Evolutionary conservation across 2,329 filamentous ascomycete genomes (phyloP), one percentile per base, ranked within the genome.

Genomic region (Pseudovirgaria hyperparasitica): DNA sequence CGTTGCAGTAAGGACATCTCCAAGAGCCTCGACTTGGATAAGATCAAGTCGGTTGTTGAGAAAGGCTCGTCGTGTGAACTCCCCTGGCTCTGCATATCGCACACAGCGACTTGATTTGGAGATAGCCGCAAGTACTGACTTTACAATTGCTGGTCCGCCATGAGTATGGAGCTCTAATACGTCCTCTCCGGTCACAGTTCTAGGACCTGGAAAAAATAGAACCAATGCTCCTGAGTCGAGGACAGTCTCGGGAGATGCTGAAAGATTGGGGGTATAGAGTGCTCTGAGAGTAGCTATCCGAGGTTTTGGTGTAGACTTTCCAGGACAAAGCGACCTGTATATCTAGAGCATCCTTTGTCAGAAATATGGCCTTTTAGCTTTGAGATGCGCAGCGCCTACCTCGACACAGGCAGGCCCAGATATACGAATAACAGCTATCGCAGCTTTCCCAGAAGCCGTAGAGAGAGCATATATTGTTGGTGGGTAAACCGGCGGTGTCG

Each of bases 111-210:
- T 32, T 27, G 14, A 72, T 22, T 56, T 55, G 0, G 80, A 67
- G 30, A 98, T 81, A 4, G 85, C 84, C 14, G 70, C 59, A 3
- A 98, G 63, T 0, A 94, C 80, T 2, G 87, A 82, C 45, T 81
- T 85, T 23, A 94, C 78, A 5, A 90, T 85, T 2, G 90, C 90
- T 3, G 76, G 68, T 0, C 90, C 87, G 16, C 90, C 90, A 45
- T 98, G 90, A n/a, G 94, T 70, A 43, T 98, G 90, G 5, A 98
- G 57, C 50, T 98, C 90, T 2, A 98, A 67, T 1, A 96, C 65
- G 46, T 94, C 84, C 49, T 96, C 86, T 16, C 90, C 90, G 0
- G 90, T 98, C 6, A 82, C 84, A 0, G 85, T 92, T 25, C 70
- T 70, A 0, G 87, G 86, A 0, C 62, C 65, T 0, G 82, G 80